Base-by-base conservation (phyloP, 257 asterid genomes). In the Penstemon davidsonii region DNA sequence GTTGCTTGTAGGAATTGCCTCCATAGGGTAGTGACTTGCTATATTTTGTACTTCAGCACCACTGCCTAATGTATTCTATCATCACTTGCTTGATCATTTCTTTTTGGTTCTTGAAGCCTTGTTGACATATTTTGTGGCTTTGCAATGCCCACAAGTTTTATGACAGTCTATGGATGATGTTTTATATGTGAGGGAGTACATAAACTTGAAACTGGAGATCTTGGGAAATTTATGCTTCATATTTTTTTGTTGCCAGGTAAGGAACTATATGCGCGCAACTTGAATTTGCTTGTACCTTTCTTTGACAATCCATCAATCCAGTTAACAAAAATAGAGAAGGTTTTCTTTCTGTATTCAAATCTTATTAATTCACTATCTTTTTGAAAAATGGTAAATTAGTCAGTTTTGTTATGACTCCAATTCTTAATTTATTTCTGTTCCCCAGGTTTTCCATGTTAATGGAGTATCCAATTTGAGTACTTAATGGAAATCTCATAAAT, bases 281-380 rank as follows among this genome's bases (percentile, higher is more conserved):
- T 91, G 93, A 82, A 83, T 69, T 77, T 91, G 86, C 91, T 86
- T 64, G 84, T 83, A 62, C 97, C 97, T 11, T 91, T 91, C 85
- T 81, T 91, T 41, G 87, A 78, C 33, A 68, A 70, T 47, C 96
- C 95, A 67, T 88, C 95, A 62, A 87, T 91, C 80, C 75, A 70
- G 72, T 80, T 91, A 74, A 79, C 75, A 66, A 62, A 63, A 76
- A 79, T 91, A 61, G 83, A 83, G 61, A 85, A 86, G 95, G 96
- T 86, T 81, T 37, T 62, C 67, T 56, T 60, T 67, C 43, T 40
- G 39, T 53, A 53, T 62, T 53, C 40, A 66, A 39, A 72, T 66
- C 41, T n/a, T 64, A 12, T 55, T 72, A n/a, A 25, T 25, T 25
- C 33, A 25, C 2, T 46, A 2, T 9, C 52, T 46, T 3, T 4